Evolutionary conservation across 2,329 filamentous ascomycete genomes (phyloP).

Genomic region (Onygena corvina): DNA sequence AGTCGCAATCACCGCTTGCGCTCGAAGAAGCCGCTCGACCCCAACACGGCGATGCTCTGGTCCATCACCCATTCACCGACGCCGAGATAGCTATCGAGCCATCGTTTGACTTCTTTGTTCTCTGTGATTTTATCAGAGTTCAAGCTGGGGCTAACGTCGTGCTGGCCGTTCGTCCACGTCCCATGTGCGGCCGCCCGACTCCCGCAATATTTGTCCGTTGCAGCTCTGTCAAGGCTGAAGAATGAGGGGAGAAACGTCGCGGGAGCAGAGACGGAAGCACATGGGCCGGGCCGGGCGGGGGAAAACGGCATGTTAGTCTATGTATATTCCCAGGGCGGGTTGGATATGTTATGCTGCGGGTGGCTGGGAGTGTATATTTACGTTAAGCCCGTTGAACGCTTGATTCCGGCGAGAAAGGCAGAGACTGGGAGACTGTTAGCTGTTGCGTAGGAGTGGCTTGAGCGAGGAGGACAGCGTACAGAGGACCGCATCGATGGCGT

Average conservation of each 20-base stretch:
- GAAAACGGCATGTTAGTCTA: conserved; percentile 11
- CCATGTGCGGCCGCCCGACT: conserved; percentile 15
- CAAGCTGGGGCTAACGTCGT: conserved; percentile 52
- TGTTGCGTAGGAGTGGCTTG: background rate
- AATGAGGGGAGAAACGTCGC: background rate
- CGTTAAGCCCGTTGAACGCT: conserved; percentile 94
- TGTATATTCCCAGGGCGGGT: background rate
- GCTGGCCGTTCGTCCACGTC: conserved; percentile 17
- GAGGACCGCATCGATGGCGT: conserved; percentile 90
- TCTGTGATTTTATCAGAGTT: conserved; percentile 76
- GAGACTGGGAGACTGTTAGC: conserved; percentile 52
- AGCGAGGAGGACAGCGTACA: conserved; percentile 43
- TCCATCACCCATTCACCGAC: conserved; percentile 98
- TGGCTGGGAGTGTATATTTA: conserved; percentile 45
- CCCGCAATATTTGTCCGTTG: conserved; percentile 9
- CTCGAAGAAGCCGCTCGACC: conserved; percentile 82
- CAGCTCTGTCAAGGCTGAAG: background rate
- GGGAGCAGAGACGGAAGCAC: background rate
- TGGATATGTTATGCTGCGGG: conserved; percentile 4
- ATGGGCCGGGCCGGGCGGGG: conserved; percentile 10
- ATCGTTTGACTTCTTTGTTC: conserved; percentile 69
- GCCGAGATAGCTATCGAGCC: conserved; percentile 86
- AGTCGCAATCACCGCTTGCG: conserved; percentile 38
- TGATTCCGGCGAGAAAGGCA: conserved; percentile 90
- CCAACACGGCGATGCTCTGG: conserved; percentile 83